Percentiles rank a stretch among this genome's conserved stretches.
Conservation (phyloP, 2,329 filamentous ascomycete species). For the Trichoderma afroharzianum region DNA sequence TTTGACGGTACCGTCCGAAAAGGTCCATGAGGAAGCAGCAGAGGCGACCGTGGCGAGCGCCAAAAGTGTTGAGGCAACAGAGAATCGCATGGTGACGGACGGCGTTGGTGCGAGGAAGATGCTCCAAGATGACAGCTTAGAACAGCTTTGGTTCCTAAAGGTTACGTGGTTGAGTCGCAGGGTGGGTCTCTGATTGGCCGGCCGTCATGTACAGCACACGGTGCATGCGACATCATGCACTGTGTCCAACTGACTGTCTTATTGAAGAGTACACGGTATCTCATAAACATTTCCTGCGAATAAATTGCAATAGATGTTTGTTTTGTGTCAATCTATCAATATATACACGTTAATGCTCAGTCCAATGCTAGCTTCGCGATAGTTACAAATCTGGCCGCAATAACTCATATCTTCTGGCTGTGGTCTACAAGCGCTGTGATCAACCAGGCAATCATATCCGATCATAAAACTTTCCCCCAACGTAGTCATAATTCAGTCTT, state of each 20-base stretch:
- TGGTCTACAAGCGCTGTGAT: background rate
- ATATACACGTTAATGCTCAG: background rate
- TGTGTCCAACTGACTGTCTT: background rate
- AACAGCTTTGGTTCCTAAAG: constrained; percentile 22
- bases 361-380: background rate
- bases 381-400: background rate
- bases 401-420: background rate
- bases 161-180: constrained; percentile 30
- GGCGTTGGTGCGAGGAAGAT: constrained; percentile 21
- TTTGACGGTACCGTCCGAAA: constrained; percentile 67
- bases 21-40: constrained; percentile 63
- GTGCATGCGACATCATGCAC: background rate
- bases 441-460: background rate
- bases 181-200: constrained; percentile 25
- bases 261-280: background rate
- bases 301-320: background rate
- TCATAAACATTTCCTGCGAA: background rate
- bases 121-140: constrained; percentile 30
- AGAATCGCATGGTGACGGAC: constrained; percentile 36
- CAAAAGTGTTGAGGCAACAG: constrained; percentile 38
- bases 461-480: background rate
- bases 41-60: constrained; percentile 46
- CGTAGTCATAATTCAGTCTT: constrained; percentile 31
- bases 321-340: background rate
- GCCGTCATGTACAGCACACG: background rate